These are phyloP conservation scores for Eucalyptus shirleyi DNA, from an alignment of 345 rosid species.

Conservation along the genomic window DNA sequence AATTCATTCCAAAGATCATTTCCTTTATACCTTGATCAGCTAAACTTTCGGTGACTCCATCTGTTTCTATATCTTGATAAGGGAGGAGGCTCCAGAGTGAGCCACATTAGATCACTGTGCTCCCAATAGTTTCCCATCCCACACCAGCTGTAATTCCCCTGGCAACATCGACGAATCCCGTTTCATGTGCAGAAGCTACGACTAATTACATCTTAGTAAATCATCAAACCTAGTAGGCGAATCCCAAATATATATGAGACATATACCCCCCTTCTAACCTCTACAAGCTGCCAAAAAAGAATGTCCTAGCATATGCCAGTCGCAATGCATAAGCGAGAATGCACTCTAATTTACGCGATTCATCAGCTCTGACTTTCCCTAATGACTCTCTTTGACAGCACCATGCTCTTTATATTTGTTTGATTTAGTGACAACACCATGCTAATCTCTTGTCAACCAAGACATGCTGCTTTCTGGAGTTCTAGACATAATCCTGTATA, in stretches of 20 bases:
- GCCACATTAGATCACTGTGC: conserved; percentile 2
- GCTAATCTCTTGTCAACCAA: neutral
- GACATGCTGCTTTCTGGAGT: neutral
- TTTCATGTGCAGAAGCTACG: neutral
- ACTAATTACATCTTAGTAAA: neutral
- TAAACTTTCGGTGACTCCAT: neutral
- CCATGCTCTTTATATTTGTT: neutral
- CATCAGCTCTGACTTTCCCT: neutral
- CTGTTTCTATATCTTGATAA: conserved; percentile 5
- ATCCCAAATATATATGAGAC: neutral
- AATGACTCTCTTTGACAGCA: neutral
- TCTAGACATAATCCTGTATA: neutral
- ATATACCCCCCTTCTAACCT: neutral
- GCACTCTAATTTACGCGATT: neutral
- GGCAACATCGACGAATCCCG: neutral
- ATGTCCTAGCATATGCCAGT: neutral
- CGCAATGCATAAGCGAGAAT: neutral
- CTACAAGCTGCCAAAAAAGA: neutral
- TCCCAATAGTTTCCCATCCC: conserved; percentile 27
- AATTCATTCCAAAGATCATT: neutral
- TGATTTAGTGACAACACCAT: neutral
- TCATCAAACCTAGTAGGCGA: neutral
- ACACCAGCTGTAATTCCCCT: neutral
- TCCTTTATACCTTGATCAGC: neutral
- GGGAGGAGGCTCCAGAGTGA: conserved; percentile 16